Percentiles rank a stretch among this genome's conserved stretches.
phyloP scores from a whole-genome alignment of 495 filamentous ascomycete genomes.

The Entonaema liquescens region DNA sequence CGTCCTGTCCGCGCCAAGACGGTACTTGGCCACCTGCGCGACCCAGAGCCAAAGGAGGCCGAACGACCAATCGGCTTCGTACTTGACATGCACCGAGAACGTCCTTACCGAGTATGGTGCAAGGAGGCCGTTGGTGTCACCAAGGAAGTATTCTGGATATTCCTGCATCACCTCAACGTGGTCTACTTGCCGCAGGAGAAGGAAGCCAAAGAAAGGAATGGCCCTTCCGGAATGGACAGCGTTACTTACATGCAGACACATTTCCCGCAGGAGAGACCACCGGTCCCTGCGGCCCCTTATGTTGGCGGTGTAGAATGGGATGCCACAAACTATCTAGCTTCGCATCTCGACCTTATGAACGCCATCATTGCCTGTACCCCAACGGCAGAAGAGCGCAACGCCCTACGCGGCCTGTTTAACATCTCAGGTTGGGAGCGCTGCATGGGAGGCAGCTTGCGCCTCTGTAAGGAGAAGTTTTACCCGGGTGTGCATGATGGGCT shows the following conservation, averaged over 20 bases:
- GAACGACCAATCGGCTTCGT: constrained; percentile 85
- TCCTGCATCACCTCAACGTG: constrained; percentile 91
- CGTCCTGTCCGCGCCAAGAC: constrained; percentile 68
- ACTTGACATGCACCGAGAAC: constrained; percentile 81
- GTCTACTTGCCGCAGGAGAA: constrained; percentile 66
- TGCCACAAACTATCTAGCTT: constrained; percentile 92
- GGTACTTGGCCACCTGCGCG: constrained; percentile 80
- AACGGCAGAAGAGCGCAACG: constrained; percentile 75
- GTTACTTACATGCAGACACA: constrained; percentile 69
- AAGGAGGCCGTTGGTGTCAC: constrained; percentile 91
- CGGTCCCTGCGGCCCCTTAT: constrained; percentile 93
- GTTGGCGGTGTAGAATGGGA: constrained; percentile 99
- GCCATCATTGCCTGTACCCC: constrained; percentile 87
- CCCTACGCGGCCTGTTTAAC: constrained; percentile 75
- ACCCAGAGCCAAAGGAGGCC: constrained; percentile 78
- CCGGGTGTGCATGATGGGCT: constrained; percentile 87
- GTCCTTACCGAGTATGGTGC: constrained; percentile 93
- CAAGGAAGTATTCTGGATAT: constrained; percentile 99
- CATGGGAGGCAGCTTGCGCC: constrained; percentile 81
- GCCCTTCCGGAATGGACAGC: constrained; percentile 46
- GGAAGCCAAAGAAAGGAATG: constrained; percentile 28
- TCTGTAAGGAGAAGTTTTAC: constrained; percentile 98
- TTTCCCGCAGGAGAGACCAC: constrained; percentile 88
- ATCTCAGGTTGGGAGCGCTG: constrained; percentile 92
- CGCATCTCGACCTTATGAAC: constrained; percentile 92